Percentiles rank a stretch among this genome's conserved stretches.
Conservation (phyloP, 2,329 filamentous ascomycete genomes). For the Fusarium anthophilum region DNA sequence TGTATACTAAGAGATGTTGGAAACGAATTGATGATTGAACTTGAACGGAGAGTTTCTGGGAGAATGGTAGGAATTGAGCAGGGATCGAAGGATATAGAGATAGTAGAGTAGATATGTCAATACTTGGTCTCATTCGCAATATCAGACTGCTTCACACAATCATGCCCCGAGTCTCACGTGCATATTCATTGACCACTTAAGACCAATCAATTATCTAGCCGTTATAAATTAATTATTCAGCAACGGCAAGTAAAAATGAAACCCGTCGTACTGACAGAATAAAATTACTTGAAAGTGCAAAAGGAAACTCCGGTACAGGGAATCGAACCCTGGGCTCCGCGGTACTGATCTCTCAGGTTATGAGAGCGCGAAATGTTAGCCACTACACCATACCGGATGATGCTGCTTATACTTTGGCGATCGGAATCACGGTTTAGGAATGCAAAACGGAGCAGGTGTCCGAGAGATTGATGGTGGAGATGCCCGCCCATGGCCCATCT, state of each 20-base stretch:
- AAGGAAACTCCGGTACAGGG: constrained; percentile 40
- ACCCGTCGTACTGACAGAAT: too few species aligned
- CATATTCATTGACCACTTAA: accelerated
- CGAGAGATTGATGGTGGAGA: neutral
- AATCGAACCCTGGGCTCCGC: constrained; percentile 44
- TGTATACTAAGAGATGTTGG: constrained; percentile 37
- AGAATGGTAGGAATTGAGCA: neutral
- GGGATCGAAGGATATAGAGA: neutral
- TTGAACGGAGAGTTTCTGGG: too few species aligned
- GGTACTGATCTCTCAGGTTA: constrained; percentile 38
- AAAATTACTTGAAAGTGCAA: accelerated
- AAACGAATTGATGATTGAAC: neutral
- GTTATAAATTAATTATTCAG: accelerated
- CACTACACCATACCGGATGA: constrained; percentile 48
- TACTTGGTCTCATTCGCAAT: constrained; percentile 10
- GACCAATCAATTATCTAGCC: neutral
- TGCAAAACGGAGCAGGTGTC: accelerated
- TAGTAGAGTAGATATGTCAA: constrained; percentile 22
- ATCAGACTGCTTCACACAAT: neutral
- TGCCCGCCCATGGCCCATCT: too few species aligned
- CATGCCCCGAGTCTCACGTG: too few species aligned
- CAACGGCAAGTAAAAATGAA: neutral
- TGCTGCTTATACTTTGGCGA: accelerated
- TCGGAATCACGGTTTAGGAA: accelerated
- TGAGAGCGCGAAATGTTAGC: constrained; percentile 49